Conservation (phyloP, 768 basidiomycete genomes). For the Filobasidium wieringae region DNA sequence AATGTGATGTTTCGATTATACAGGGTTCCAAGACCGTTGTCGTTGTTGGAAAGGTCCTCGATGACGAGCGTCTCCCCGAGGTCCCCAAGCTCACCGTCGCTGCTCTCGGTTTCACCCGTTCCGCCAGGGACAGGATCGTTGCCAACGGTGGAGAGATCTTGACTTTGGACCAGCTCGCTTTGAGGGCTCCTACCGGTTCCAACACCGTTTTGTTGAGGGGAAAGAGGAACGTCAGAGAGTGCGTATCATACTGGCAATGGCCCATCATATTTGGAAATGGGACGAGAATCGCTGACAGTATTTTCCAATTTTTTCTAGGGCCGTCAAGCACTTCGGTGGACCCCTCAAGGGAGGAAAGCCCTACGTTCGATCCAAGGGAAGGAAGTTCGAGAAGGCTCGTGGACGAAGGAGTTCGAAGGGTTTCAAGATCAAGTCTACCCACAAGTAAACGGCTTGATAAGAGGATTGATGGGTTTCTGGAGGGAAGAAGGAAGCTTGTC, state of each 20-base stretch:
- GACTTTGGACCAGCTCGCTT: conserved; percentile 92
- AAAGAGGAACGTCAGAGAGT: conserved; percentile 79
- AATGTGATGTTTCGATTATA: not conserved
- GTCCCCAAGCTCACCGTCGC: conserved; percentile 87
- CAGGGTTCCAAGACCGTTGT: conserved; percentile 64
- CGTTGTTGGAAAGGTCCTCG: conserved; percentile 80
- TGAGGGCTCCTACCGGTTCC: conserved; percentile 83
- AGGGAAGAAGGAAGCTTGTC: not conserved
- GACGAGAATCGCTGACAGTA: not conserved
- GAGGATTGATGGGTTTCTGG: not conserved
- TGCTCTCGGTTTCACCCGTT: conserved; percentile 85
- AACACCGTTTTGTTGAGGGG: conserved; percentile 92
- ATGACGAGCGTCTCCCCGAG: conserved; percentile 75
- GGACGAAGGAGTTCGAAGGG: conserved; percentile 66
- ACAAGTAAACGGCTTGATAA: conserved; percentile 29
- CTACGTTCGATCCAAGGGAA: conserved; percentile 85
- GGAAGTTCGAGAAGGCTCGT: conserved; percentile 98
- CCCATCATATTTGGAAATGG: not conserved
- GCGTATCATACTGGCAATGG: not conserved
- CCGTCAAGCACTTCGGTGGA: conserved; percentile 92
- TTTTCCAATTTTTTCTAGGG: conserved; percentile 29
- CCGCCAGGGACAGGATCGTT: conserved; percentile 86
- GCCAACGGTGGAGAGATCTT: conserved; percentile 88
- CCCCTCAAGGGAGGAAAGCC: conserved; percentile 99
- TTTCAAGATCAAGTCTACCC: conserved; percentile 39